phyloP scores from a whole-genome alignment of 108 stramenopile species.

The Skeletonema grethae region DNA sequence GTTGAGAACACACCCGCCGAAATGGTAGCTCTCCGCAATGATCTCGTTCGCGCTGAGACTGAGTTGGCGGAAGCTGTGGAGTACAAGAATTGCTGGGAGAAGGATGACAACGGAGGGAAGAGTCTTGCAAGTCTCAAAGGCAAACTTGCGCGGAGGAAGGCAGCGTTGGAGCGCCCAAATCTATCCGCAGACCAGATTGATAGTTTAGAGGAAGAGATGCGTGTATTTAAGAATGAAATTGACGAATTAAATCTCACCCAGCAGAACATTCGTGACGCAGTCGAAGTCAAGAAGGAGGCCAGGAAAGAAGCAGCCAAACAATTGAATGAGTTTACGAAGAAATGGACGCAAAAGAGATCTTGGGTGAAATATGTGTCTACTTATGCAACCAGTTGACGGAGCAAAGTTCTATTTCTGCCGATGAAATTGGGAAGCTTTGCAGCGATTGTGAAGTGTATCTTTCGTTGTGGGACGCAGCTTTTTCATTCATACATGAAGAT shows the following conservation, averaged over 20 bases:
- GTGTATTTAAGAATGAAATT: not conserved
- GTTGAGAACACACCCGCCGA: conserved; percentile 2
- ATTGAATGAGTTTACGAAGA: not conserved
- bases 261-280: not conserved
- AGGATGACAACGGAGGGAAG: conserved; percentile 6
- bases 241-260: not conserved
- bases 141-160: not conserved
- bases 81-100: not conserved
- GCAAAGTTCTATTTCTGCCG: not conserved
- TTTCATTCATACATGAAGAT: not conserved
- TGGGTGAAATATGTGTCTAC: conserved; percentile 4
- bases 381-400: conserved; percentile 1
- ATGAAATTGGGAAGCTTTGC: not conserved
- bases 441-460: conserved; percentile 1
- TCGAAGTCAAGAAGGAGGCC: not conserved
- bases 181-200: not conserved
- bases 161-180: not conserved
- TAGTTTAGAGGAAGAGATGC: not conserved
- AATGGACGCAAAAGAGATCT: conserved; percentile 1
- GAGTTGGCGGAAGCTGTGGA: not conserved
- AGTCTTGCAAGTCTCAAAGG: not conserved
- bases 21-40: not conserved
- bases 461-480: not conserved
- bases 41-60: conserved; percentile 1
- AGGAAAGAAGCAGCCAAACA: not conserved